Evolutionary conservation across 2,329 filamentous ascomycete genomes (phyloP), one percentile per base, ranked within the genome.

Genomic region (Aspergillus alliaceus): DNA sequence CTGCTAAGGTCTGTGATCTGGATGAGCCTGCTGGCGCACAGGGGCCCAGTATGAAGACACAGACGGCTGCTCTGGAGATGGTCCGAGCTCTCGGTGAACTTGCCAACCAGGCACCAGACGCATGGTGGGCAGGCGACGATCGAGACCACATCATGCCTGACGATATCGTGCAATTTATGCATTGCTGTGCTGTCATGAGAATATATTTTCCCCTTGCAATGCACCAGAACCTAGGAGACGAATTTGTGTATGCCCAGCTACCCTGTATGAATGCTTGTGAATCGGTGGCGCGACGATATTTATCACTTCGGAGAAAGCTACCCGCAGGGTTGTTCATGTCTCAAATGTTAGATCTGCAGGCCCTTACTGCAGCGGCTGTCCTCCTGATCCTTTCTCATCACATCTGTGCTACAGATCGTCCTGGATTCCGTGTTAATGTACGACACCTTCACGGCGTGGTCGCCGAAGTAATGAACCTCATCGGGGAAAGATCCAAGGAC

Each of bases 241-340:
- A 59, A 24, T 53, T 59, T 39, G 11, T 61, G 5, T 59, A 63
- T 42, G 59, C 57, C n/a, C 59, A 57, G 1, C 35, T 61, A 27
- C 56, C 60, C 12, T 64, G 62, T 35, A 64, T 61, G 31, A 55
- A 61, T 18, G 60, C 60, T 3, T 64, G 62, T 37, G 55, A 54
- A 27, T 56, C 59, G 1, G 56, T 63, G 20, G 57, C 54, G 12
- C 47, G 51, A 4, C 46, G 54, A 15, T 64, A 61, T 39, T 35
- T 54, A 32, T 54, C 56, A 18, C 32, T 64, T 9, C 53, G 57
- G 7, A 53, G 54, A 14, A 63, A 53, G 14, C 40, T 63, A 11
- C 57, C 60, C 1, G 47, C 55, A 2, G 60, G 60, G 6, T 27
- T 64, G 11, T 64, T 64, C 29, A 48, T 55, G 2, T 42, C 58